Evolutionary conservation across 331 rosid species (phyloP).

Genomic region (Stylosanthes scabra): DNA sequence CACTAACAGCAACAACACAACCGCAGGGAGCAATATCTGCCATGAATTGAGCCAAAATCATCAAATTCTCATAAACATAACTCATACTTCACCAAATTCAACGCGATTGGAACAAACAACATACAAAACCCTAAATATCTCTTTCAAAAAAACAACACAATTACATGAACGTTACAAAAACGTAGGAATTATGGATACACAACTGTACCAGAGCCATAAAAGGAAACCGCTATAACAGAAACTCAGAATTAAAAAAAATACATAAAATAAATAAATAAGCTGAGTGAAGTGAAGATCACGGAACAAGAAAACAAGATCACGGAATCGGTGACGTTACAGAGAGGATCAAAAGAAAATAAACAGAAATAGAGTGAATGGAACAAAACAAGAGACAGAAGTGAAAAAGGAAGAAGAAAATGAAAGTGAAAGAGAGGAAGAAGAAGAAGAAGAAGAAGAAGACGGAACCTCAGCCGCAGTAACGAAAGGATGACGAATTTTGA

Average conservation of each 20-base stretch:
- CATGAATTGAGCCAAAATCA: conserved; percentile 34
- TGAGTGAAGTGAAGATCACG: conserved; percentile 15
- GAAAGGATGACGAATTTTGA: conserved; percentile 94
- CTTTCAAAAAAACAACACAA: not conserved
- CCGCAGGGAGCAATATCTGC: conserved; percentile 93
- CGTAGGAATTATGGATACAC: not conserved
- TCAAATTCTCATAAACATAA: conserved; percentile 24
- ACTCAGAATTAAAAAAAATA: not conserved
- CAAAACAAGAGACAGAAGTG: not conserved
- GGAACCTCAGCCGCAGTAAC: conserved; percentile 80
- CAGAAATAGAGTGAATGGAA: conserved; percentile 7
- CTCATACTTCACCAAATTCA: conserved; percentile 17
- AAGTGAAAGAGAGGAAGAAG: not conserved
- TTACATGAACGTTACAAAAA: not conserved
- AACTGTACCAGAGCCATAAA: not conserved
- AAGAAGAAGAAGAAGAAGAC: not conserved
- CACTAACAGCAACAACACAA: conserved; percentile 82
- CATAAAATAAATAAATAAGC: not conserved
- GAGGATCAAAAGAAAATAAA: conserved; percentile 25
- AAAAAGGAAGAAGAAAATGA: not conserved
- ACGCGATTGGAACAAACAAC: conserved; percentile 16
- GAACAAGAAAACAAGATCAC: not conserved
- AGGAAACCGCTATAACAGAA: not conserved
- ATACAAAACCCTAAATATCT: conserved; percentile 11
- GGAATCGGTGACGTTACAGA: conserved; percentile 10